Evolutionary conservation across 2,329 filamentous ascomycete genomes (phyloP).

Genomic region (Epichloe bromicola): DNA sequence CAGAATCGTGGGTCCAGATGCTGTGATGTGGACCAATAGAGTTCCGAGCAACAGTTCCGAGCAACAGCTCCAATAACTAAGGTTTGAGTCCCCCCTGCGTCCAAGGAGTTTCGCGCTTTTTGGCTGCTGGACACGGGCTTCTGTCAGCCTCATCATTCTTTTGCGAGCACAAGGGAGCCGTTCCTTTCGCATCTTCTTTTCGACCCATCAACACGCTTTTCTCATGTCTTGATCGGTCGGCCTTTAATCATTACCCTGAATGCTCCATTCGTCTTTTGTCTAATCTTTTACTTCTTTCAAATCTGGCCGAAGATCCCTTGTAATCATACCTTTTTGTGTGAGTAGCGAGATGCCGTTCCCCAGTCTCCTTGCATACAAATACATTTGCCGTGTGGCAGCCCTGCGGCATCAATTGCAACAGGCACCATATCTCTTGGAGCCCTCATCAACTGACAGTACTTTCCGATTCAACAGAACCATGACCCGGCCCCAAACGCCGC

Average conservation of each 20-base stretch:
- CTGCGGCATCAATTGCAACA: background rate
- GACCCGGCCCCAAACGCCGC: constrained; percentile 36
- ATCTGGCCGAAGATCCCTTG: background rate
- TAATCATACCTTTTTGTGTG: background rate
- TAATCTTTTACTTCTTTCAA: constrained; percentile 7
- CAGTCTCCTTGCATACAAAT: background rate
- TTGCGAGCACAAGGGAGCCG: constrained; percentile 2
- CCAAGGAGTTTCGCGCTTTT: background rate
- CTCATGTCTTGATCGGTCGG: background rate
- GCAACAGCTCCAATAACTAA: background rate
- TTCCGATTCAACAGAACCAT: constrained; percentile 21
- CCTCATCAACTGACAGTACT: constrained; percentile 1
- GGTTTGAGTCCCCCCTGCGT: background rate
- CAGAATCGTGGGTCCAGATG: background rate
- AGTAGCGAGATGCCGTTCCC: background rate
- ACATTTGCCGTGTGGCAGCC: background rate
- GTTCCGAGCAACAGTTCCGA: background rate
- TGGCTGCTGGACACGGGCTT: background rate
- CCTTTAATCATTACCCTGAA: constrained; percentile 5
- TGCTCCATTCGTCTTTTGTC: background rate
- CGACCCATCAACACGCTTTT: constrained; percentile 1
- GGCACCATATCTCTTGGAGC: background rate
- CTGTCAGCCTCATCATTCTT: constrained; percentile 4
- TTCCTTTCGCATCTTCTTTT: background rate
- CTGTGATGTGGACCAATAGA: background rate